Evolutionary conservation across 495 filamentous ascomycete species (phyloP), one percentile per base, ranked within the genome.

Genomic region (Oleoguttula mirabilis): DNA sequence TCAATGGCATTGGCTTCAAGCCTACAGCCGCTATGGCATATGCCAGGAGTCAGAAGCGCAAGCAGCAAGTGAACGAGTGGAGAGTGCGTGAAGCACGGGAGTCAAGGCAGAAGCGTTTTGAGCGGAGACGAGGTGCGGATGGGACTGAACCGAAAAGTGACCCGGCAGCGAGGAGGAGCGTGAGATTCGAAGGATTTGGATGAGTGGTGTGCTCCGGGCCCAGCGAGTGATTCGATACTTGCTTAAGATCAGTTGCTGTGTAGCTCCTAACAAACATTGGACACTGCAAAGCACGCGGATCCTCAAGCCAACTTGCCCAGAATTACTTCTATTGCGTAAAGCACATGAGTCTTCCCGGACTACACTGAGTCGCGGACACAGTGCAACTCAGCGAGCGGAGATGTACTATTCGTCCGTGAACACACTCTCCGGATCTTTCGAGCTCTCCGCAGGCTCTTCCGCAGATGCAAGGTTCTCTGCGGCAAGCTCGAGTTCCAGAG

Each of bases 61-160:
- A 75, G 53, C 77, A 81, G 60, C 88, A 96, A 61, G 69, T 96
- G 33, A 71, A 75, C 36, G 84, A 93, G 36, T 96, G 88, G 69
- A 77, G 73, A 55, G 77, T 70, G 41, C 69, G 88, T 2, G 87
- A 94, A 60, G 80, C 83, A 45, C 68, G 76, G 36, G 88, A 96
- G 60, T 88, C 87, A 32, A 78, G 68, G 53, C 43, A 47, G 36
- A 22, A 43, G 19, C 2, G 49, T 15, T 17, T 48, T 32, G 44
- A 52, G 30, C 14, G 43, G 34, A 47, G 49, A 22, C 5, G 48
- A 16, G 46, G 39, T 16, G 39, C 17, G 1, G 16, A 8, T 4
- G 20, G 40, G 24, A 7, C 6, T 10, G 24, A 37, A 22, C 17
- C 10, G 4, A 12, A 19, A 7, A 39, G 21, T 19, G 36, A 16